Conservation (phyloP, 2,329 filamentous ascomycete genomes). For the Verticillium zaregamsianum region DNA sequence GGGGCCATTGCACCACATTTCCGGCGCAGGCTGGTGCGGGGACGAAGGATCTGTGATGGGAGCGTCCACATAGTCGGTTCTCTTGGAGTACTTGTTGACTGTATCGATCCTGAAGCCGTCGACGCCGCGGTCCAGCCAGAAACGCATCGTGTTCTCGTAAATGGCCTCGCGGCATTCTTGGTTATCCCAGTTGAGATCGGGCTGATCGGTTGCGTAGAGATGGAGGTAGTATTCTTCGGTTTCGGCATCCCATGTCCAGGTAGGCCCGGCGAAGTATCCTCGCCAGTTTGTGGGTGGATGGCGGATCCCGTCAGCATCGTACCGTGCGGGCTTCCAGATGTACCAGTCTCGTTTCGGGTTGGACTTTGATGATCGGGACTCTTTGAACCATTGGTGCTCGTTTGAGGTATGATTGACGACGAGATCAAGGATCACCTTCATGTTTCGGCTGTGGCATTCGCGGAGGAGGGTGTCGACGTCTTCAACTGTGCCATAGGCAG, state of each 20-base stretch:
- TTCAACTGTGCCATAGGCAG: constrained; percentile 60
- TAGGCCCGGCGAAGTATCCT: constrained; percentile 40
- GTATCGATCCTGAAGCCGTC: constrained; percentile 65
- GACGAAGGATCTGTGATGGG: constrained; percentile 34
- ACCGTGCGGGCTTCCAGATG: constrained; percentile 58
- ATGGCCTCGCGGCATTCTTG: constrained; percentile 61
- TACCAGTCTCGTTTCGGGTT: constrained; percentile 58
- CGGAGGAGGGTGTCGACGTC: constrained; percentile 63
- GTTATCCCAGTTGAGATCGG: constrained; percentile 76
- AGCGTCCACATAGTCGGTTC: constrained; percentile 51
- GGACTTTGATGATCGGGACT: constrained; percentile 44
- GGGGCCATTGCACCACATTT: constrained; percentile 57
- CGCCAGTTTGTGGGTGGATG: constrained; percentile 57
- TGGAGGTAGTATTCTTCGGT: constrained; percentile 52
- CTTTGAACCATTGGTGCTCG: constrained; percentile 55
- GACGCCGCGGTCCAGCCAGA: constrained; percentile 68
- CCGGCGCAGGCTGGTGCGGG: constrained; percentile 36
- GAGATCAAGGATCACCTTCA: constrained; percentile 68
- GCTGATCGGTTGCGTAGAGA: constrained; percentile 66
- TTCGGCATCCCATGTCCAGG: constrained; percentile 48
- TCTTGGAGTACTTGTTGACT: constrained; percentile 64
- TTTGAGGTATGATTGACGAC: constrained; percentile 66
- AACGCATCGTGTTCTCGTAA: constrained; percentile 61
- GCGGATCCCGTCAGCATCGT: constrained; percentile 46
- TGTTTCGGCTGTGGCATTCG: constrained; percentile 52